A percentile compares a stretch with the other conserved stretches of the same genome.
Conservation (phyloP, 169 alveolate genomes). For the Plasmodium knowlesi region DNA sequence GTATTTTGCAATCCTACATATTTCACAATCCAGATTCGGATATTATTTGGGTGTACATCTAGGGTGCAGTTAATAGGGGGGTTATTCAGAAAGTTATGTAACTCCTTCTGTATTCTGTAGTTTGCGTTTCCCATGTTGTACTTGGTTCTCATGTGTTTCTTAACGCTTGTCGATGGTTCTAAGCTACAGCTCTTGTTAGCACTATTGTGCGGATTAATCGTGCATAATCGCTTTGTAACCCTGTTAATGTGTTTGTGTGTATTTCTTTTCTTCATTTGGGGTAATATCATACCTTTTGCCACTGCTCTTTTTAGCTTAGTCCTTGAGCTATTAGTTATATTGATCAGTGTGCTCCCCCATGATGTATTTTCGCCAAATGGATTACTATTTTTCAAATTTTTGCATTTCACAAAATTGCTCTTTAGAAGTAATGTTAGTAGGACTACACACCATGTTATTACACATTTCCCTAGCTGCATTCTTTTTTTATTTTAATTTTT, state of each 20-base stretch:
- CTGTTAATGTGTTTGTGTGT: not conserved
- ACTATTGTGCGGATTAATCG: constrained; percentile 19
- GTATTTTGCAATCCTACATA: constrained; percentile 85
- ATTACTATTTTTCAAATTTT: not conserved
- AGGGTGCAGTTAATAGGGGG: constrained; percentile 87
- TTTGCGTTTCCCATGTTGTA: constrained; percentile 69
- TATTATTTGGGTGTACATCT: constrained; percentile 84
- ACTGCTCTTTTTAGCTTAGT: not conserved
- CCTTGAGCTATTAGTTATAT: not conserved
- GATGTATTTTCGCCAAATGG: not conserved
- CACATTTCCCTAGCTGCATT: not conserved
- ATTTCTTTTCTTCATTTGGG: not conserved
- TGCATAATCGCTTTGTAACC: constrained; percentile 16
- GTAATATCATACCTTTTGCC: not conserved
- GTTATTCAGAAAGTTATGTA: constrained; percentile 71
- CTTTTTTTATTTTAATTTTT: not conserved
- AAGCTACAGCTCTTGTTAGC: not conserved
- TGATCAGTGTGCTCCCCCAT: not conserved
- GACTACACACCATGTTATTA: not conserved
- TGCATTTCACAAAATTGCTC: not conserved
- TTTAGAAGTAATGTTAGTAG: not conserved
- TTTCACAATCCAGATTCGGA: constrained; percentile 85
- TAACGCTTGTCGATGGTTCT: constrained; percentile 36
- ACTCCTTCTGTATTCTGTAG: constrained; percentile 72
- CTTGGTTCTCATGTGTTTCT: constrained; percentile 53